Evolutionary conservation across 129 eudicot genomes (phyloP).

Genomic region (Logfia minima): DNA sequence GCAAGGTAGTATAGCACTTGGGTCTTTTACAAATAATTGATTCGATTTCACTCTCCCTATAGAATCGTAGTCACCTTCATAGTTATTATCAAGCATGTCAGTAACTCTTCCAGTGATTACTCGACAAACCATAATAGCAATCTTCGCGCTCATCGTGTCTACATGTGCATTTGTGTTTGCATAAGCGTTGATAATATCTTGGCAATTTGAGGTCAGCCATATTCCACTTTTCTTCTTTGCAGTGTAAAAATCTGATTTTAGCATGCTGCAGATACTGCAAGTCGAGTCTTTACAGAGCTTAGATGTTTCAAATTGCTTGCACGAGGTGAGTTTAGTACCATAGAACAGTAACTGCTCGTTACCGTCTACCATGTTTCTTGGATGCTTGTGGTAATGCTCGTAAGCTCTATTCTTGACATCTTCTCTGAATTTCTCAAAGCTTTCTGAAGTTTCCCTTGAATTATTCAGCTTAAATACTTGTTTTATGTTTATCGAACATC

Average conservation of each 20-base stretch:
- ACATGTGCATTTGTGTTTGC: constrained; percentile 20
- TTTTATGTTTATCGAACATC: constrained; percentile 32
- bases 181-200: constrained; percentile 26
- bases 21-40: constrained; percentile 38
- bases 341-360: constrained; percentile 52
- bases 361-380: constrained; percentile 56
- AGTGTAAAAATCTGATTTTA: constrained; percentile 31
- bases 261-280: constrained; percentile 43
- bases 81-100: constrained; percentile 24
- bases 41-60: constrained; percentile 24
- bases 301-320: constrained; percentile 28
- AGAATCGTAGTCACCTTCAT: constrained; percentile 48
- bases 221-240: constrained; percentile 36
- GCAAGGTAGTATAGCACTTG: constrained; percentile 52
- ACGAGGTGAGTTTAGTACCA: constrained; percentile 35
- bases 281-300: constrained; percentile 30
- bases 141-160: constrained; percentile 33
- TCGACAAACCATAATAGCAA: constrained; percentile 44
- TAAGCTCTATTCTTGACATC: constrained; percentile 40
- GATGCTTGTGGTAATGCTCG: constrained; percentile 34
- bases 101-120: constrained; percentile 41
- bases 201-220: constrained; percentile 38
- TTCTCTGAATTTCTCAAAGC: constrained; percentile 47
- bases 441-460: constrained; percentile 42
- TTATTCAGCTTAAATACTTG: constrained; percentile 41